Evolutionary conservation across 1,284 basidiomycete genomes (phyloP), one percentile per base, ranked within the genome.

Genomic region (Megacollybia platyphylla): DNA sequence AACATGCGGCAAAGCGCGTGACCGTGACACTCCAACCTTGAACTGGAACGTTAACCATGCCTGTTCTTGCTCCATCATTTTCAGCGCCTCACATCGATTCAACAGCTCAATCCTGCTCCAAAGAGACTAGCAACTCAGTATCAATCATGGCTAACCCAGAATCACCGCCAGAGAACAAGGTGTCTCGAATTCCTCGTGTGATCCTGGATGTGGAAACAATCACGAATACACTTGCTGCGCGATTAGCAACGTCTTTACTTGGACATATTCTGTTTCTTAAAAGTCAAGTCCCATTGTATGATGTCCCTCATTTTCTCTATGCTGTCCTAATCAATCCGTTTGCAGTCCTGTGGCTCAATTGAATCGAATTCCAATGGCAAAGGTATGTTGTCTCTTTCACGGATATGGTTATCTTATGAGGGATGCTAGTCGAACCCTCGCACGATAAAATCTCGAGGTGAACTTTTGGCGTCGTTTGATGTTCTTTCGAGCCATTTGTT

Each of bases 241-340:
- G 67, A 15, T 67, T 86, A 2, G 72, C 79, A 3, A 62, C 65
- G 10, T 72, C 69, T 45, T 55, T 85, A 11, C 59, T 87, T 0
- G 73, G 73, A 0, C 79, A 86, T 52, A 65, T 83, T 0, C 56
- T 87, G 11, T 87, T 81, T 54, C 61, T 85, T 41, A 87, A 87
- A 55, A 77, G 70, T 47, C 83, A 87, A 51, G 63, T 85, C 0
- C 84, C 83, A 2, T 74, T 87, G 83, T 86, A 50, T 57, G 82
- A 70, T 3, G 10, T 42, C 36, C 15, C 13, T 13, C 36, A 9
- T n/a, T 17, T 37, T 41, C 32, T 15, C 27, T 5, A 40, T 38
- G 24, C 3, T 31, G 24, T 34, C 15, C 6, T 34, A 34, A 4
- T 34, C 31, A 11, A 29, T 18, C 37, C 43, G 26, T 35, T 17